phyloP scores from a whole-genome alignment of 2,329 filamentous ascomycete genomes.

The Nemania diffusa region DNA sequence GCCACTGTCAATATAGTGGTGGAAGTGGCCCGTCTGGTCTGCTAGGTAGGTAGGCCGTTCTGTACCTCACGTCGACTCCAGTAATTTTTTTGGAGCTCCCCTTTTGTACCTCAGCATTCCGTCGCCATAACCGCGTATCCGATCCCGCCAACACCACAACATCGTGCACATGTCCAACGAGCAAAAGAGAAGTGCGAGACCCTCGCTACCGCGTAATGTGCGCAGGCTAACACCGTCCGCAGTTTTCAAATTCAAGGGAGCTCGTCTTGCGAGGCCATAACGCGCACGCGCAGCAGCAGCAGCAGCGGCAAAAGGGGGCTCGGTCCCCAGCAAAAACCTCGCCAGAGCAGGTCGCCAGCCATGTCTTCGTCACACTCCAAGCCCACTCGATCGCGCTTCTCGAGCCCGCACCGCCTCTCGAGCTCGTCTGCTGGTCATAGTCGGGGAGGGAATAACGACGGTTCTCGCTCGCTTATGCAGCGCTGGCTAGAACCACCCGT shows the following conservation, averaged over 20 bases:
- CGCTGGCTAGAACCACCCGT: conserved; percentile 69
- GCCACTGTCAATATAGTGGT: conserved; percentile 3
- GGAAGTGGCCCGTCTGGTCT: background rate
- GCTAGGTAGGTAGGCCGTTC: background rate
- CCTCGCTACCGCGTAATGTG: conserved; percentile 10
- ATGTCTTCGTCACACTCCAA: conserved; percentile 46
- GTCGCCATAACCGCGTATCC: conserved; percentile 38
- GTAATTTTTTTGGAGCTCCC: conserved; percentile 32
- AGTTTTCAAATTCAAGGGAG: conserved; percentile 37
- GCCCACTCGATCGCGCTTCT: conserved; percentile 62
- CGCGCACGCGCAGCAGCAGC: conserved; percentile 35
- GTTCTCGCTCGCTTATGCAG: conserved; percentile 62
- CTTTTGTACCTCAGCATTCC: conserved; percentile 37
- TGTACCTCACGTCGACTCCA: conserved; percentile 10
- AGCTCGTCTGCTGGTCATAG: conserved; percentile 49
- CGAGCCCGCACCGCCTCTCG: conserved; percentile 59
- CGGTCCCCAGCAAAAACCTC: conserved; percentile 39
- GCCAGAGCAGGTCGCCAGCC: conserved; percentile 21
- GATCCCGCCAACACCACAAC: conserved; percentile 31
- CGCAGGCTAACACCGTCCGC: conserved; percentile 36
- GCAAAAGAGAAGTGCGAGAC: conserved; percentile 32
- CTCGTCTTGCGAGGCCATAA: conserved; percentile 39
- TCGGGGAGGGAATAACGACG: conserved; percentile 44
- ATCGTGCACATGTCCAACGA: conserved; percentile 30
- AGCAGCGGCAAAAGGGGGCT: conserved; percentile 44